A percentile compares a stretch with the other conserved stretches of the same genome.
phyloP scores from a whole-genome alignment of 148 eudicot species.

The Camellia lanceoleosa region DNA sequence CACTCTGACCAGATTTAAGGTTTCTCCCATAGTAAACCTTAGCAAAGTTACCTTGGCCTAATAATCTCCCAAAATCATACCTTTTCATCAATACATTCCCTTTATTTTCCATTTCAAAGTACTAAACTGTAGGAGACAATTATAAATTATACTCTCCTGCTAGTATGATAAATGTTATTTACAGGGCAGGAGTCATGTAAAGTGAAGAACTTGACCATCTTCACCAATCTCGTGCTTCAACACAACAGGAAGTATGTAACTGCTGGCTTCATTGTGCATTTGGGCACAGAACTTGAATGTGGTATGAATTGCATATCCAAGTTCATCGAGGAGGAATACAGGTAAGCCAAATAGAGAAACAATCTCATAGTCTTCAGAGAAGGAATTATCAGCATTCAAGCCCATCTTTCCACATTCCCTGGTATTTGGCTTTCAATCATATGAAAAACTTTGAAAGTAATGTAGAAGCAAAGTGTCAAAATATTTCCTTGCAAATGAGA shows the following conservation, averaged over 20 bases:
- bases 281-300: slow-evolving; percentile 15
- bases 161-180: not conserved
- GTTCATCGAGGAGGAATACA: slow-evolving; percentile 29
- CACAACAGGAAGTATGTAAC: slow-evolving; percentile 26
- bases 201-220: slow-evolving; percentile 37
- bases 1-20: slow-evolving; percentile 49
- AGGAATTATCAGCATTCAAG: slow-evolving; percentile 35
- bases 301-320: slow-evolving; percentile 24
- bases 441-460: slow-evolving; percentile 14
- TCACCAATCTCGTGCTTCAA: slow-evolving; percentile 46
- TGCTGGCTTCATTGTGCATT: slow-evolving; percentile 22
- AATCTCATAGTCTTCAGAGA: slow-evolving; percentile 22
- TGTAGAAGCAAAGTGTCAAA: not conserved
- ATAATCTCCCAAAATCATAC: slow-evolving; percentile 62
- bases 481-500: not conserved
- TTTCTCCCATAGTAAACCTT: slow-evolving; percentile 73
- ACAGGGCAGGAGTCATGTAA: slow-evolving; percentile 17
- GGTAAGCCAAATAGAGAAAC: slow-evolving; percentile 9
- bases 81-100: slow-evolving; percentile 56
- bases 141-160: slow-evolving; percentile 16
- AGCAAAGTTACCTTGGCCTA: slow-evolving; percentile 85
- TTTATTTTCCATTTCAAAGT: slow-evolving; percentile 43
- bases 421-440: slow-evolving; percentile 17
- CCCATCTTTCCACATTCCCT: slow-evolving; percentile 74
- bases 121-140: slow-evolving; percentile 3